A percentile compares a stretch with the other conserved stretches of the same genome.
phyloP scores from a whole-genome alignment of 2,329 filamentous ascomycete species.

The Cladosporium velox region DNA sequence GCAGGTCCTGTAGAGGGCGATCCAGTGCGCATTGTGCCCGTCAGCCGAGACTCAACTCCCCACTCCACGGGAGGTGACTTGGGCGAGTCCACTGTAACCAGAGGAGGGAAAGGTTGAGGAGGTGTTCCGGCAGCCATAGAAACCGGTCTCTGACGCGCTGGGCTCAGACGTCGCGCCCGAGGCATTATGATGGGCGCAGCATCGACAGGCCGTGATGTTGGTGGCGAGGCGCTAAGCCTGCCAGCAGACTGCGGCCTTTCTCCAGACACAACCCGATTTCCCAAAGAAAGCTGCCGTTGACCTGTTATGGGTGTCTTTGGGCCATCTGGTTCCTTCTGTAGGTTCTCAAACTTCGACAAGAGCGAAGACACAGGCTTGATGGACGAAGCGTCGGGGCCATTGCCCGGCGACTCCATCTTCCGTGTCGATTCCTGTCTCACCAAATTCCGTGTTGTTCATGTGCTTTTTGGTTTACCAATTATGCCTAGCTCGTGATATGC shows the following conservation, averaged over 20 bases:
- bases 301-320: slow-evolving; percentile 25
- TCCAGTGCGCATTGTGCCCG: slow-evolving; percentile 18
- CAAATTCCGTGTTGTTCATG: not conserved
- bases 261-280: slow-evolving; percentile 3
- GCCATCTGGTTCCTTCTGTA: slow-evolving; percentile 44
- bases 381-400: slow-evolving; percentile 74
- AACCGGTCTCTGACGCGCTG: slow-evolving; percentile 44
- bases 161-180: slow-evolving; percentile 36
- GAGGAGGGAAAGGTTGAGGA: slow-evolving; percentile 58
- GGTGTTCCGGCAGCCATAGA: slow-evolving; percentile 53
- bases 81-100: slow-evolving; percentile 69
- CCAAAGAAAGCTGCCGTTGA: slow-evolving; percentile 25
- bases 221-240: slow-evolving; percentile 30
- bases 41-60: slow-evolving; percentile 11
- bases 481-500: slow-evolving; percentile 19
- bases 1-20: slow-evolving; percentile 15
- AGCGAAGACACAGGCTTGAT: slow-evolving; percentile 82
- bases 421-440: not conserved
- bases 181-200: slow-evolving; percentile 27
- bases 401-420: slow-evolving; percentile 15
- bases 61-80: slow-evolving; percentile 62
- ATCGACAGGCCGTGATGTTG: slow-evolving; percentile 32
- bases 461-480: slow-evolving; percentile 8
- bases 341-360: slow-evolving; percentile 78
- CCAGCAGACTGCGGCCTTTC: slow-evolving; percentile 15